Evolutionary conservation across 75 land plant species (phyloP).

Genomic region (Cryptomeria japonica): DNA sequence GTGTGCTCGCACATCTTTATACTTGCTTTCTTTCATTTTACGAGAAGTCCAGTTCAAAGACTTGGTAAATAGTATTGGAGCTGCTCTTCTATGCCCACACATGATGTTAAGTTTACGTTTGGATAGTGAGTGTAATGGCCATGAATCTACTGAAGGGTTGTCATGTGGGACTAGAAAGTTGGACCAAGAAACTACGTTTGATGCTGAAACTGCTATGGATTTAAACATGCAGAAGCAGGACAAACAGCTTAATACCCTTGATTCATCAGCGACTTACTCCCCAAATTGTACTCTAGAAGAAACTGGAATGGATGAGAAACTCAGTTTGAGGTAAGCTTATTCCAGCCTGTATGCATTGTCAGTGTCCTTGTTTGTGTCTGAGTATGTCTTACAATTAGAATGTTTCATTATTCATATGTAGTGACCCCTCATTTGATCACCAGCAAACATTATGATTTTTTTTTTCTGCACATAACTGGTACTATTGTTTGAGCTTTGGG

Average conservation of each 20-base stretch:
- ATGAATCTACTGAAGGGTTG: slow-evolving; percentile 8
- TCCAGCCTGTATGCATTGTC: not conserved
- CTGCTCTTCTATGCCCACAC: slow-evolving; percentile 60
- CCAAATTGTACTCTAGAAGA: not conserved
- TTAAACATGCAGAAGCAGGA: slow-evolving; percentile 7
- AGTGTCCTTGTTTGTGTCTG: not conserved
- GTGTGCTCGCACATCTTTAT: slow-evolving; percentile 68
- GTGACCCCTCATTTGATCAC: too few relatives aligned
- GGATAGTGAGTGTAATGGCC: slow-evolving; percentile 44
- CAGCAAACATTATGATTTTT: too few relatives aligned
- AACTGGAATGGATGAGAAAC: not conserved
- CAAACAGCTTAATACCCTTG: not conserved
- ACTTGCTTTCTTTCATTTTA: slow-evolving; percentile 83
- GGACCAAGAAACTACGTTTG: not conserved
- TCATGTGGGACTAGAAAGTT: not conserved
- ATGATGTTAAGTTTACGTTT: slow-evolving; percentile 20
- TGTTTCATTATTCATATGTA: too few relatives aligned
- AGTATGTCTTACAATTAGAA: not conserved
- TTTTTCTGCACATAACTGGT: too few relatives aligned
- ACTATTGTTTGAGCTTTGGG: too few relatives aligned
- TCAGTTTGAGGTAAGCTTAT: slow-evolving; percentile 4
- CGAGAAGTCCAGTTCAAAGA: slow-evolving; percentile 78
- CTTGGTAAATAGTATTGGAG: slow-evolving; percentile 80
- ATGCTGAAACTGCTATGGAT: not conserved
- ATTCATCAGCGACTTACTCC: not conserved